Conservation (phyloP, 805 yeast genomes). For the Zygotorulaspora chibaensis region DNA sequence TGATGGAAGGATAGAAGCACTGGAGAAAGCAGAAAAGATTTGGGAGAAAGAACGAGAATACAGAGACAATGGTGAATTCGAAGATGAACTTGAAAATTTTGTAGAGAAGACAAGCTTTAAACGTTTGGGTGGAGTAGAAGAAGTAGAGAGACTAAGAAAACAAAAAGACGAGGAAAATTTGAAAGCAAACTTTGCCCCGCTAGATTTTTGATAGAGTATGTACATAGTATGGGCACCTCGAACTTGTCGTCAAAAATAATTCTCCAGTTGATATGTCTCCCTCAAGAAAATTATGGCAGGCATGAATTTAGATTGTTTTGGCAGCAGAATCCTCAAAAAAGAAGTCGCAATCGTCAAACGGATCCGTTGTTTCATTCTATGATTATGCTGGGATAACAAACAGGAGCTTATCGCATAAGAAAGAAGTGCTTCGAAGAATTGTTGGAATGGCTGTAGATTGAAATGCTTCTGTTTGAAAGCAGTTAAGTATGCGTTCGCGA, state of each 20-base stretch:
- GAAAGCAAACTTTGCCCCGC: slow-evolving; percentile 43
- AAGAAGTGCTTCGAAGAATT: slow-evolving; percentile 3
- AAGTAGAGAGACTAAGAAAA: slow-evolving; percentile 65
- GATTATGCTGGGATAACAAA: not conserved
- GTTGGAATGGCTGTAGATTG: not conserved
- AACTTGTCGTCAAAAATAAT: not conserved
- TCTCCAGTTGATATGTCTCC: not conserved
- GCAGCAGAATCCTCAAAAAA: slow-evolving; percentile 12
- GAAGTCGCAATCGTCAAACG: slow-evolving; percentile 8
- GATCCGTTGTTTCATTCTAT: not conserved
- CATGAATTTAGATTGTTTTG: slow-evolving; percentile 14
- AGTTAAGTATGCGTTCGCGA: slow-evolving; percentile 19
- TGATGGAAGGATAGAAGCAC: slow-evolving; percentile 80
- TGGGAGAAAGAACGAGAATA: slow-evolving; percentile 66
- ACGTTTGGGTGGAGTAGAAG: slow-evolving; percentile 86
- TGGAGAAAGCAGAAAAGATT: slow-evolving; percentile 77
- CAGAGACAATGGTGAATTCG: slow-evolving; percentile 58
- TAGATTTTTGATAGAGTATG: slow-evolving; percentile 22
- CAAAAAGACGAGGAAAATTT: slow-evolving; percentile 69
- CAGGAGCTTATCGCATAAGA: slow-evolving; percentile 1
- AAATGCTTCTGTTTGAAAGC: slow-evolving; percentile 7
- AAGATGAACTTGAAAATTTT: slow-evolving; percentile 79
- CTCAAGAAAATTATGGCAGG: slow-evolving; percentile 8
- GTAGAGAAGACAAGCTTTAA: slow-evolving; percentile 74
- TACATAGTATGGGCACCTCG: not conserved